Base-by-base conservation (phyloP, 106 monocot species). In the Posidonia australis region DNA sequence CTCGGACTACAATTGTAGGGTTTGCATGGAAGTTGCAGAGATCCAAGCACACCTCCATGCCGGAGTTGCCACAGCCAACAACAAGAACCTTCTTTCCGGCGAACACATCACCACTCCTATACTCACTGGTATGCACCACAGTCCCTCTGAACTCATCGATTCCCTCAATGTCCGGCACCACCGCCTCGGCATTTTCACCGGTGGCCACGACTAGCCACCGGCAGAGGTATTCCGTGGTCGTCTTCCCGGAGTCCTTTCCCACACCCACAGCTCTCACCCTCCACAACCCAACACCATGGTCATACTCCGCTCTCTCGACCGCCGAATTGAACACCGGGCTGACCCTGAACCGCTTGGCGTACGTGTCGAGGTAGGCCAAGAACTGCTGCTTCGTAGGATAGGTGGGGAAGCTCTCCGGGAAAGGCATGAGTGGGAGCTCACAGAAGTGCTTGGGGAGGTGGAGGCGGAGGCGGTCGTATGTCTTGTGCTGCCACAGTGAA, bases 101-200 rank as follows among this genome's bases (percentile, higher is more conserved):
- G 49, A 63, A 90, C 13, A 2, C 75, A 25, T 76, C 77, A 41
- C 89, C 89, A 18, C 76, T 80, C 56, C 74, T 54, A 47, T 90
- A 90, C 36, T 13, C 41, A 48, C 85, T 82, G 0, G 80, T 76
- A 71, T 85, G 85, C 41, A 80, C 51, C 11, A 75, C 56, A 13
- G 26, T 11, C 30, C 89, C 81, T 12, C 20, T 59, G 58, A 85
- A 82, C 51, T 62, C 76, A 5, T 19, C 47, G 21, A 83, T 36
- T 0, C 92, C 88, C 10, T 80, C 72, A 52, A 92, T 82, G 22
- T 73, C 76, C 2, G 92, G 92, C 45, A 74, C 64, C 19, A 83
- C 84, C 11, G 62, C 70, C 69, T 92, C 92, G 3, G 92, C 92
- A 80, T 92, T 92, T 80, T 92, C 92, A 24, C 92, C 92, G 3